Evolutionary conservation across 106 monocot species (phyloP).

Genomic region (Dendrobium officinale): DNA sequence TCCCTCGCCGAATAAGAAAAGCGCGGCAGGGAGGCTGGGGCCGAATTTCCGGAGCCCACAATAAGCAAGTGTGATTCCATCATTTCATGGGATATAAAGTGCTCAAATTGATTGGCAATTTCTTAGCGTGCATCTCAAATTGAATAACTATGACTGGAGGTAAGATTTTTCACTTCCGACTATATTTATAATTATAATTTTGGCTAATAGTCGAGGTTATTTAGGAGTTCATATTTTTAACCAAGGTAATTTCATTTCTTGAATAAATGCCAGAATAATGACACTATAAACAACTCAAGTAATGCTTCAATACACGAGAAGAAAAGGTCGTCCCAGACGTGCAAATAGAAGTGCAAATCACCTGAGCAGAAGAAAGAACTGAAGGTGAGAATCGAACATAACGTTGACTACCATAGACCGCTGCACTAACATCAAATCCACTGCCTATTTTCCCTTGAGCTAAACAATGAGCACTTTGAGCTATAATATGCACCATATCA

Average conservation of each 20-base stretch:
- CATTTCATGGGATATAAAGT: no score
- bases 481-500: constrained; percentile 82
- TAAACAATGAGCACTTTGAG: constrained; percentile 96
- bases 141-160: no score
- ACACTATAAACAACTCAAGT: not conserved
- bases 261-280: not conserved
- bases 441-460: constrained; percentile 99
- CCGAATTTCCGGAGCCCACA: no score
- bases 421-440: constrained; percentile 98
- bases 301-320: not conserved
- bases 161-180: no score
- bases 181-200: no score
- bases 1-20: no score
- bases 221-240: not conserved
- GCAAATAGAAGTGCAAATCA: constrained; percentile 15
- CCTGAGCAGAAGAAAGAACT: constrained; percentile 81
- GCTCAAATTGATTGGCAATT: no score
- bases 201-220: not conserved
- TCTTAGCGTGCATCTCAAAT: no score
- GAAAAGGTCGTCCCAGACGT: not conserved
- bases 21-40: no score
- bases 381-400: constrained; percentile 85
- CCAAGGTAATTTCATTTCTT: not conserved
- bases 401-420: constrained; percentile 94
- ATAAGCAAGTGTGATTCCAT: no score